Conservation (phyloP, 129 eudicot genomes). For the Escallonia herrerae region DNA sequence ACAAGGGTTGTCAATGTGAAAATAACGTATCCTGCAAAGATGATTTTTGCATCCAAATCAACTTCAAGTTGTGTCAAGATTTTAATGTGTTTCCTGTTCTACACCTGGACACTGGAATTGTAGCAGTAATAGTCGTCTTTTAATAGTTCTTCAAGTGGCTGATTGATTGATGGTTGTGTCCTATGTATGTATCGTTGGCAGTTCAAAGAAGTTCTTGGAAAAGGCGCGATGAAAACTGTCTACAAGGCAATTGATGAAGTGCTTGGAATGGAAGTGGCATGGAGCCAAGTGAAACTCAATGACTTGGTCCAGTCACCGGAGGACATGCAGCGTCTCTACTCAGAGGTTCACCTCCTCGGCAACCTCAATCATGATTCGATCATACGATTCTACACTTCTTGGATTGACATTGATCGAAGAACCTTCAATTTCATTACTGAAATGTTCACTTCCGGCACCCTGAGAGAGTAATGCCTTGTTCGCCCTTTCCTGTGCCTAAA, state of each 20-base stretch:
- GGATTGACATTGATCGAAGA: slow-evolving; percentile 66
- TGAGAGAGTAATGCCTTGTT: slow-evolving; percentile 57
- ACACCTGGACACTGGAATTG: too few relatives aligned
- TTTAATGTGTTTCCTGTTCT: too few relatives aligned
- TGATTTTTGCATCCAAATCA: too few relatives aligned
- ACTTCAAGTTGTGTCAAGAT: too few relatives aligned
- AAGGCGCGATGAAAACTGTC: slow-evolving; percentile 84
- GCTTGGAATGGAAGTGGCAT: slow-evolving; percentile 90
- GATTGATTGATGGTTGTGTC: slow-evolving; percentile 4
- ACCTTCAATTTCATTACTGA: slow-evolving; percentile 90
- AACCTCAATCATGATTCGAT: slow-evolving; percentile 64
- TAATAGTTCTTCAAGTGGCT: not conserved
- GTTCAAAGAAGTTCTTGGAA: slow-evolving; percentile 71
- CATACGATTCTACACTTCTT: slow-evolving; percentile 72
- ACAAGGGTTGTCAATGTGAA: too few relatives aligned
- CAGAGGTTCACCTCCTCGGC: slow-evolving; percentile 86
- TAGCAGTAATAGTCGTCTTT: too few relatives aligned
- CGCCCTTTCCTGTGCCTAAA: not conserved
- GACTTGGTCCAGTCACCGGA: slow-evolving; percentile 67
- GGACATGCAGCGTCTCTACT: slow-evolving; percentile 69
- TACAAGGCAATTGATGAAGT: slow-evolving; percentile 77
- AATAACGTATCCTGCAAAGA: too few relatives aligned
- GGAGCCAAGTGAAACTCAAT: slow-evolving; percentile 68
- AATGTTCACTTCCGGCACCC: slow-evolving; percentile 90
- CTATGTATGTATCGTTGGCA: slow-evolving; percentile 12